These are phyloP conservation scores for Talaromyces thailandensis DNA, from an alignment of 495 filamentous ascomycete genomes.

Conservation along the genomic window DNA sequence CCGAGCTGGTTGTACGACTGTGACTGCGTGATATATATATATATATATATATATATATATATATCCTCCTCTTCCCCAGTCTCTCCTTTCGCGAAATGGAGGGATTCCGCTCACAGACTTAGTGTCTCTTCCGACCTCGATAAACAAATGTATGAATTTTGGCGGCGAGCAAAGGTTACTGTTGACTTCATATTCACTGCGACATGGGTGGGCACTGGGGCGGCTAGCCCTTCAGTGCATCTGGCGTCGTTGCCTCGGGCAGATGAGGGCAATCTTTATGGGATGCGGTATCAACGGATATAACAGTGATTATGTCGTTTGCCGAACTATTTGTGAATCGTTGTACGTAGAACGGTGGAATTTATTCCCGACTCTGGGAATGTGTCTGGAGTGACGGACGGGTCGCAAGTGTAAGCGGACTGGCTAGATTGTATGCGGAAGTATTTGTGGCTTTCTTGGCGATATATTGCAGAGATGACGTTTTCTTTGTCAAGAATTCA, in stretches of 20 bases:
- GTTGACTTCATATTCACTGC: constrained; percentile 28
- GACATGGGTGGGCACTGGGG: constrained; percentile 29
- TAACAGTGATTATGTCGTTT: neutral
- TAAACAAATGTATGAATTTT: constrained; percentile 11
- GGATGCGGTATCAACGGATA: neutral
- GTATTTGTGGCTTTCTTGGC: neutral
- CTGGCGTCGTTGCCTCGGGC: neutral
- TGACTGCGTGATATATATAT: neutral
- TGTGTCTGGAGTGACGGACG: neutral
- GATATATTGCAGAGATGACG: neutral
- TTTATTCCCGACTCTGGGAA: neutral
- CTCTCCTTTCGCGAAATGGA: constrained; percentile 2
- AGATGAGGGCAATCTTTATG: neutral
- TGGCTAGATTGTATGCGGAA: neutral
- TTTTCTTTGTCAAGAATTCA: neutral
- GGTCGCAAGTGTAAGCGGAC: neutral
- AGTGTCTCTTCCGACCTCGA: constrained; percentile 1
- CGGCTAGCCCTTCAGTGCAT: constrained; percentile 28
- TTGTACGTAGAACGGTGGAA: neutral
- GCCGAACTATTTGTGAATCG: neutral
- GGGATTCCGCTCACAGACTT: neutral
- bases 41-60: neutral
- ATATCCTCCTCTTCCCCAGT: neutral
- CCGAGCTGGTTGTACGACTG: neutral
- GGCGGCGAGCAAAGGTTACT: constrained; percentile 9